A percentile compares a stretch with the other conserved stretches of the same genome.
Conservation (phyloP, 1,284 basidiomycete species). For the Hemileia vastatrix region DNA sequence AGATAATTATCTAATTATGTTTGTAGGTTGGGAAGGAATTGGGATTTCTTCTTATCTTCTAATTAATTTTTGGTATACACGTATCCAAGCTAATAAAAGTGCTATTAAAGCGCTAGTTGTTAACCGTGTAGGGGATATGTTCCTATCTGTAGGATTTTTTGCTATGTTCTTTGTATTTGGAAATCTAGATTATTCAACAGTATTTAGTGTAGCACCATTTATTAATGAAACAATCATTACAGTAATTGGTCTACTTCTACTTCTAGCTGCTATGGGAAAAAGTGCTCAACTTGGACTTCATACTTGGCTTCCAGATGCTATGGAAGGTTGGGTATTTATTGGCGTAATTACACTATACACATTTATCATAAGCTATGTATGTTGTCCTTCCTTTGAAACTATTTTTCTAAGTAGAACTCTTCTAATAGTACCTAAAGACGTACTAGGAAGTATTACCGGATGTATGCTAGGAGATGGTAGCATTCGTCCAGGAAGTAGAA, state of each 20-base stretch:
- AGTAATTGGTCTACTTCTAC: constrained; percentile 41
- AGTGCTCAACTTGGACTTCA: constrained; percentile 40
- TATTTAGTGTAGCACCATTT: constrained; percentile 40
- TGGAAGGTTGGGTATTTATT: no score
- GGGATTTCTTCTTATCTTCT: no score
- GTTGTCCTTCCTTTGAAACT: no score
- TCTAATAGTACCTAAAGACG: no score
- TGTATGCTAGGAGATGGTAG: no score
- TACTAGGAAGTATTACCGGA: no score
- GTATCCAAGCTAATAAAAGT: constrained; percentile 45
- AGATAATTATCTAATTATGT: constrained; percentile 44
- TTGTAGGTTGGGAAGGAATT: constrained; percentile 45
- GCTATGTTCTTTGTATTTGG: constrained; percentile 41
- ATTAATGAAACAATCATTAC: constrained; percentile 43
- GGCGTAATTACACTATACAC: no score
- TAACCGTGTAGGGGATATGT: constrained; percentile 45
- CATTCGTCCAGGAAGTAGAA: no score
- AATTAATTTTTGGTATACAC: constrained; percentile 44
- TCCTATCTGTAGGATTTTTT: constrained; percentile 42
- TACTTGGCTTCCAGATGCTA: constrained; percentile 39
- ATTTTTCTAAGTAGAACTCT: no score
- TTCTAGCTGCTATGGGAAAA: constrained; percentile 43
- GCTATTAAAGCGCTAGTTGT: constrained; percentile 44
- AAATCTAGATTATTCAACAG: constrained; percentile 42
- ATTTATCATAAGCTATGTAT: no score